Conservation (phyloP, 1,139 yeast genomes). For the Lodderomyces elongisporus region DNA sequence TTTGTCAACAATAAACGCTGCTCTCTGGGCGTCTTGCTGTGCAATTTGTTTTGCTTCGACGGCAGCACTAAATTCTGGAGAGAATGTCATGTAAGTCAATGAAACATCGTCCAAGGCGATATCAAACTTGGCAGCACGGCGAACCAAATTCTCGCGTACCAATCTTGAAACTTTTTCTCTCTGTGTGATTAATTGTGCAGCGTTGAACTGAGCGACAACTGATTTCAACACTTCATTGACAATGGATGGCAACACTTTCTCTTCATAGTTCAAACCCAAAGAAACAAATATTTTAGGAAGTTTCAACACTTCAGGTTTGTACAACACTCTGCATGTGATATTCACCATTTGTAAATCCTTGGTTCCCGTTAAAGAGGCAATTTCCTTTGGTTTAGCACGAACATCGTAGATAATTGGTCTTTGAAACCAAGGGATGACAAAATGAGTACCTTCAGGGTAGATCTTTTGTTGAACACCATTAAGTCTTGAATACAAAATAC, state of each 20-base stretch:
- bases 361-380: slow-evolving; percentile 96
- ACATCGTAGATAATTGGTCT: slow-evolving; percentile 91
- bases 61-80: slow-evolving; percentile 96
- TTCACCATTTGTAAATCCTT: slow-evolving; percentile 99
- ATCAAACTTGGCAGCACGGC: slow-evolving; percentile 89
- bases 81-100: slow-evolving; percentile 90
- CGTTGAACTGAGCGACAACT: slow-evolving; percentile 97
- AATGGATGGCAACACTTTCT: slow-evolving; percentile 91
- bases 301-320: slow-evolving; percentile 76
- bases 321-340: slow-evolving; percentile 93
- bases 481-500: slow-evolving; percentile 84
- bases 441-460: slow-evolving; percentile 92
- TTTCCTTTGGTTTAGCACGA: slow-evolving; percentile 95
- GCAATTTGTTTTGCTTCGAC: slow-evolving; percentile 99
- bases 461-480: slow-evolving; percentile 84
- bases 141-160: slow-evolving; percentile 84
- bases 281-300: slow-evolving; percentile 87
- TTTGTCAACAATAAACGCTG: slow-evolving; percentile 93
- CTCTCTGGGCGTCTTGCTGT: slow-evolving; percentile 98
- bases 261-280: slow-evolving; percentile 90
- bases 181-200: slow-evolving; percentile 95
- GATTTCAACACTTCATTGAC: slow-evolving; percentile 95
- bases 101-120: slow-evolving; percentile 92
- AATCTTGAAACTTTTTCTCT: slow-evolving; percentile 92
- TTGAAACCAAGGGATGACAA: slow-evolving; percentile 92